Evolutionary conservation across 2,329 filamentous ascomycete species (phyloP), one percentile per base, ranked within the genome.

Genomic region (Geosmithia flava): DNA sequence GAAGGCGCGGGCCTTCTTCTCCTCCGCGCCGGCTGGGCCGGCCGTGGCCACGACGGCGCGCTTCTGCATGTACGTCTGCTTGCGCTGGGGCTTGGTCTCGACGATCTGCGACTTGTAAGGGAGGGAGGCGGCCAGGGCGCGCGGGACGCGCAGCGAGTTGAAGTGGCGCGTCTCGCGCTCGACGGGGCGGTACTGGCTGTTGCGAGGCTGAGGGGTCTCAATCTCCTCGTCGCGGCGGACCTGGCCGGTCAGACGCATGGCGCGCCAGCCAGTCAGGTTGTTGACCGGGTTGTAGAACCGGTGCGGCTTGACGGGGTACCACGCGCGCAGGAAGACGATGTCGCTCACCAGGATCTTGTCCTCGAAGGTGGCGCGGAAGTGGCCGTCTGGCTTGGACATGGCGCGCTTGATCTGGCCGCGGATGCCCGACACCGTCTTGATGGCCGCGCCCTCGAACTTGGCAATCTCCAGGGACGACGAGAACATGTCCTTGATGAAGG

Each of bases 401-500:
- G 93, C 91, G 52, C 89, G 83, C 72, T 98, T 98, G 77, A 98
- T 96, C 67, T 98, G 93, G 52, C 93, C 93, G 42, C 93, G 80
- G 52, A 98, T 82, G 47, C 94, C 94, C 1, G 90, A 96, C 20
- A 98, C 94, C 0, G 94, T 98, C 61, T 90, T 88, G 68, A 98
- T 91, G 49, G 87, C 82, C 10, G 93, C 93, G 50, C 93, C 93
- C 69, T 98, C 93, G 60, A 98, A 98, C 63, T 97, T 98, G 59
- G 93, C 91, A 54, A 98, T 93, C 63, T 98, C 93, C 42, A 98
- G 81, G 0, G 88, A 76, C 1, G 85, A 83, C 61, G 80, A 89
- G 75, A 98, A 98, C 93, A 98, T 98, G 68, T 95, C 88, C 66
- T 93, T 94, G 69, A 98, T 89, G 63, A 98, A 98, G 40, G 93